Conservation (phyloP, 345 rosid genomes). For the Brassica napus region DNA sequence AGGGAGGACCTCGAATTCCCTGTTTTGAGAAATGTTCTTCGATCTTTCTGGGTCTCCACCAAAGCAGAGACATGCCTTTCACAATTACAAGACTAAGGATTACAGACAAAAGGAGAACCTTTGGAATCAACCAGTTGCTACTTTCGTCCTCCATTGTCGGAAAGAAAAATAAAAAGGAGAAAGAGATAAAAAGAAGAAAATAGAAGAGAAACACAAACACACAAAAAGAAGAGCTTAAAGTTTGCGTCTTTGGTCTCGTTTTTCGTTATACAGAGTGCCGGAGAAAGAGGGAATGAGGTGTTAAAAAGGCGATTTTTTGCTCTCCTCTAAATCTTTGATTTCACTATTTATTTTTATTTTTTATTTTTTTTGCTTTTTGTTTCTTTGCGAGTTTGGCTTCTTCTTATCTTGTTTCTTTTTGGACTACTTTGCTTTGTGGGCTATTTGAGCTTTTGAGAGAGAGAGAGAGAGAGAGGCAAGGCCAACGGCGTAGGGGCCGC, state of each 20-base stretch:
- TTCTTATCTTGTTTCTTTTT: slow-evolving; percentile 46
- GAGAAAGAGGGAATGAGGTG: slow-evolving; percentile 44
- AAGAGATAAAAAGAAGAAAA: background rate
- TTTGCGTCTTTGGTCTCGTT: slow-evolving; percentile 28
- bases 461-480: slow-evolving; percentile 43
- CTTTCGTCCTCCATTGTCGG: slow-evolving; percentile 43
- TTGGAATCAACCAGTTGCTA: slow-evolving; percentile 43
- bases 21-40: slow-evolving; percentile 91
- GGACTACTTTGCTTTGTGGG: slow-evolving; percentile 43
- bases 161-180: background rate
- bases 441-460: slow-evolving; percentile 47
- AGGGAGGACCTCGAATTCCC: slow-evolving; percentile 98
- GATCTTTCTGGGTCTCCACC: slow-evolving; percentile 96
- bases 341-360: background rate
- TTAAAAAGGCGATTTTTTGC: slow-evolving; percentile 36
- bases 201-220: slow-evolving; percentile 3
- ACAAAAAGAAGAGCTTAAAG: slow-evolving; percentile 36
- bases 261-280: slow-evolving; percentile 43
- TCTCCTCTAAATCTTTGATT: background rate
- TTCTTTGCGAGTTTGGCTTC: slow-evolving; percentile 39
- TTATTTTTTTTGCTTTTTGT: slow-evolving; percentile 27
- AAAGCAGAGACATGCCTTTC: slow-evolving; percentile 57
- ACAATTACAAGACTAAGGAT: slow-evolving; percentile 41
- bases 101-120: slow-evolving; percentile 46
- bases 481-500: slow-evolving; percentile 99